A percentile compares a stretch with the other conserved stretches of the same genome.
These are phyloP conservation scores for Scenedesmus sp. DNA, from an alignment of 163 green algal genomes.

Conservation along the genomic window DNA sequence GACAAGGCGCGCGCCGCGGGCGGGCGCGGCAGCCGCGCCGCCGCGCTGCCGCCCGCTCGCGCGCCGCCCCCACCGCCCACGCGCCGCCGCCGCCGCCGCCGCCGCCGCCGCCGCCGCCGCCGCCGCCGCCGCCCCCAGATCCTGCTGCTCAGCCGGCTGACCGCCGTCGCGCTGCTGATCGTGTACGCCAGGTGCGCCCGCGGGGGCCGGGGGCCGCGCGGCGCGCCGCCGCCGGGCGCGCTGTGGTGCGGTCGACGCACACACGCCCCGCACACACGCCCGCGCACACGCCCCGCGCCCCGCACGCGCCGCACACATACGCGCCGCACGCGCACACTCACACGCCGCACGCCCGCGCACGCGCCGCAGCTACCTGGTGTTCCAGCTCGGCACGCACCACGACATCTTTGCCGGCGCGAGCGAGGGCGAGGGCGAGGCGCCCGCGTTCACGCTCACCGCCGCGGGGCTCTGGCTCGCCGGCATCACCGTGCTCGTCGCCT, in stretches of 20 bases:
- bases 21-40: too few relatives aligned
- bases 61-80: too few relatives aligned
- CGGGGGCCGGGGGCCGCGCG: too few relatives aligned
- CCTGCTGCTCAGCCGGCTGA: slow-evolving; percentile 51
- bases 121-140: slow-evolving; percentile 6
- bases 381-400: slow-evolving; percentile 88
- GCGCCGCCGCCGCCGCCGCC: too few relatives aligned
- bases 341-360: too few relatives aligned
- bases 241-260: too few relatives aligned
- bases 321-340: too few relatives aligned
- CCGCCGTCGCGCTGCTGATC: slow-evolving; percentile 46
- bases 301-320: too few relatives aligned
- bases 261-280: too few relatives aligned
- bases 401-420: slow-evolving; percentile 59
- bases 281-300: too few relatives aligned
- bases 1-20: slow-evolving; percentile 9
- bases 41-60: too few relatives aligned
- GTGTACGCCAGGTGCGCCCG: slow-evolving; percentile 76
- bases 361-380: slow-evolving; percentile 94
- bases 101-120: neutral
- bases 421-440: slow-evolving; percentile 50
- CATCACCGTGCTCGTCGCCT: slow-evolving; percentile 80
- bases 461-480: slow-evolving; percentile 32
- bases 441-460: slow-evolving; percentile 66
- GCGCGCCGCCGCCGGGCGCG: too few relatives aligned